Percentiles rank a stretch among this genome's conserved stretches.
Conservation (phyloP, 192 early-diverging fungal species). For the Linnemannia hyalina region DNA sequence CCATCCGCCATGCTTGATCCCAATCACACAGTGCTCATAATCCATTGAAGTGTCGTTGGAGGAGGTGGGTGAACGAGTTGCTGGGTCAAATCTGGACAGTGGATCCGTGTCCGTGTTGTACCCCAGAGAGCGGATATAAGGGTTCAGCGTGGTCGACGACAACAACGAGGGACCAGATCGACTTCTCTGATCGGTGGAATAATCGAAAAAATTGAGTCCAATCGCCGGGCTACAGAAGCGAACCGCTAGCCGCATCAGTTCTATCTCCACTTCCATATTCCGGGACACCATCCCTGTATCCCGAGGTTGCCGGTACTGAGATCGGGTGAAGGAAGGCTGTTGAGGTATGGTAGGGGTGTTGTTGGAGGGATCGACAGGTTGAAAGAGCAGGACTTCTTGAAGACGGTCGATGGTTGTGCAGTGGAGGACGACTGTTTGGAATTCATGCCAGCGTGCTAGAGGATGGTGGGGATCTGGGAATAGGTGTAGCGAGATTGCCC, state of each 20-base stretch:
- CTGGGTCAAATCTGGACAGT: background rate
- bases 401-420: background rate
- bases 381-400: background rate
- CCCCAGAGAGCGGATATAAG: background rate
- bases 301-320: background rate
- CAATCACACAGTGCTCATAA: conserved; percentile 12
- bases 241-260: background rate
- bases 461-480: background rate
- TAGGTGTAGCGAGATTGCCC: background rate
- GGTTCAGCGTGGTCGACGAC: background rate
- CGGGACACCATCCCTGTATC: background rate
- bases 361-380: background rate
- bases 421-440: background rate
- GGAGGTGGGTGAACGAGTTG: background rate
- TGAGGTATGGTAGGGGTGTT: background rate
- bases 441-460: background rate
- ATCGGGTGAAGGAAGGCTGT: background rate
- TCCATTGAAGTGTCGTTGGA: background rate
- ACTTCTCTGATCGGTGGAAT: background rate
- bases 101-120: background rate
- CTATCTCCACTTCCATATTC: background rate
- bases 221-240: background rate
- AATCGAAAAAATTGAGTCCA: conserved; percentile 26
- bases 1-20: conserved; percentile 13
- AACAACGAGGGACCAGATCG: background rate